These are phyloP conservation scores for Penicillium brasilianum DNA, from an alignment of 2,329 filamentous ascomycete species.

Conservation along the genomic window DNA sequence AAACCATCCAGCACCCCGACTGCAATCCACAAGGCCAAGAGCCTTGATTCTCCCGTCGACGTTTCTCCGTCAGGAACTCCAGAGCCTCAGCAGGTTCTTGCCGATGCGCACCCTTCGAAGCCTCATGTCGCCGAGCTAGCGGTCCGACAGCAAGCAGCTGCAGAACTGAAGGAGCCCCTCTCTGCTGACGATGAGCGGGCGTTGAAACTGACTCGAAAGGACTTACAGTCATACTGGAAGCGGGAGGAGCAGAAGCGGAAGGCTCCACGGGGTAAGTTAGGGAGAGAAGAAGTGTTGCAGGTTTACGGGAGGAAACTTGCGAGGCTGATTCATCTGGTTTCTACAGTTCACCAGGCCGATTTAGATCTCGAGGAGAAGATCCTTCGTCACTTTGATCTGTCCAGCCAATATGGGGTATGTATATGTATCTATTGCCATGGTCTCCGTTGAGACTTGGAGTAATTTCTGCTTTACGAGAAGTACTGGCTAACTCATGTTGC, in stretches of 20 bases:
- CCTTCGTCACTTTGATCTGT: conserved; percentile 89
- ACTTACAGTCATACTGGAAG: conserved; percentile 80
- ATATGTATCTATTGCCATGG: neutral
- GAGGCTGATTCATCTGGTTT: neutral
- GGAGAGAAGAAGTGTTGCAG: too few relatives aligned
- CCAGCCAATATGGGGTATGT: conserved; percentile 87
- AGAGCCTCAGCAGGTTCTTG: conserved; percentile 35
- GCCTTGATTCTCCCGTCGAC: conserved; percentile 43
- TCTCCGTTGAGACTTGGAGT: neutral
- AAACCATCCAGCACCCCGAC: conserved; percentile 55
- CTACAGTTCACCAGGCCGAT: conserved; percentile 73
- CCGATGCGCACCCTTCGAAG: conserved; percentile 33
- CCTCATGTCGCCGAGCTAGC: conserved; percentile 43
- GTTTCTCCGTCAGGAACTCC: conserved; percentile 31
- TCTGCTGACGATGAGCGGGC: conserved; percentile 55
- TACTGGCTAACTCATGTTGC: conserved; percentile 6
- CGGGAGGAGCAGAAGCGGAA: conserved; percentile 70
- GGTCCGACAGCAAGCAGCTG: conserved; percentile 56
- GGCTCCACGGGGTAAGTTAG: conserved; percentile 60
- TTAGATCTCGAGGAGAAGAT: conserved; percentile 81
- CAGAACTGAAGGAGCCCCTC: conserved; percentile 42
- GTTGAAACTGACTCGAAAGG: conserved; percentile 66
- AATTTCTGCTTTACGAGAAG: neutral
- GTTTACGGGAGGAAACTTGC: too few relatives aligned
- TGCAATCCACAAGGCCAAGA: conserved; percentile 41